Evolutionary conservation across 257 asterid species (phyloP).

Genomic region (Solanum habrochaites): DNA sequence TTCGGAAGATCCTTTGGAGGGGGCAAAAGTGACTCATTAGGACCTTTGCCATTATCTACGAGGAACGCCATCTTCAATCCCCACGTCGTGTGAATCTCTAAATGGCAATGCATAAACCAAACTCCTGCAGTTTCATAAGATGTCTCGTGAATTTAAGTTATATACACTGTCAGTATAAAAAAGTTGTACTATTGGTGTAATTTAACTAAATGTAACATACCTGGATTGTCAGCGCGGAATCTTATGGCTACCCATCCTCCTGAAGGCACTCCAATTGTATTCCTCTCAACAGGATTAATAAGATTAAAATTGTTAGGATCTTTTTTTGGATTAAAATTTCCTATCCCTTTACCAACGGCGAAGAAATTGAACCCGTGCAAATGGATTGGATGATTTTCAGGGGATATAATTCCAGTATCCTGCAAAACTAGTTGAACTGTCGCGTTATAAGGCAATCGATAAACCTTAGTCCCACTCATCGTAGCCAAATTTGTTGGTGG

Average conservation of each 20-base stretch:
- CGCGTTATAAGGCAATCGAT: conserved; percentile 32
- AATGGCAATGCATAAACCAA: conserved; percentile 96
- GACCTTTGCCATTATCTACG: conserved; percentile 82
- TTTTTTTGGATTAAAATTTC: conserved; percentile 36
- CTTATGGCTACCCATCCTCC: conserved; percentile 71
- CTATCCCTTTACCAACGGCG: conserved; percentile 36
- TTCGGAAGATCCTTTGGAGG: conserved; percentile 83
- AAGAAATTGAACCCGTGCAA: conserved; percentile 68
- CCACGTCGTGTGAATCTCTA: conserved; percentile 91
- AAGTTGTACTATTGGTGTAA: too few species aligned
- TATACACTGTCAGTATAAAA: not conserved
- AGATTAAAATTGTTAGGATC: conserved; percentile 46
- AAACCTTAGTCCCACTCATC: conserved; percentile 32
- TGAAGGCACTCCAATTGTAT: conserved; percentile 51
- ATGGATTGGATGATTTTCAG: conserved; percentile 54
- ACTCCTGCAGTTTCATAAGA: conserved; percentile 37
- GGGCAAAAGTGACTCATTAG: conserved; percentile 60
- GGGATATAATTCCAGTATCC: conserved; percentile 43
- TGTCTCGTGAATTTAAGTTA: not conserved
- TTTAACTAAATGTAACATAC: conserved; percentile 7
- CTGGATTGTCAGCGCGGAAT: conserved; percentile 59
- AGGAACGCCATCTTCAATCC: conserved; percentile 90
- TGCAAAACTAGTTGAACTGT: conserved; percentile 44
- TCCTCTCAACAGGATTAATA: conserved; percentile 58
- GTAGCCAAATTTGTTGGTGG: conserved; percentile 27